Base-by-base conservation (phyloP, 371 early-diverging fungal genomes). In the Catenaria anguillulae region DNA sequence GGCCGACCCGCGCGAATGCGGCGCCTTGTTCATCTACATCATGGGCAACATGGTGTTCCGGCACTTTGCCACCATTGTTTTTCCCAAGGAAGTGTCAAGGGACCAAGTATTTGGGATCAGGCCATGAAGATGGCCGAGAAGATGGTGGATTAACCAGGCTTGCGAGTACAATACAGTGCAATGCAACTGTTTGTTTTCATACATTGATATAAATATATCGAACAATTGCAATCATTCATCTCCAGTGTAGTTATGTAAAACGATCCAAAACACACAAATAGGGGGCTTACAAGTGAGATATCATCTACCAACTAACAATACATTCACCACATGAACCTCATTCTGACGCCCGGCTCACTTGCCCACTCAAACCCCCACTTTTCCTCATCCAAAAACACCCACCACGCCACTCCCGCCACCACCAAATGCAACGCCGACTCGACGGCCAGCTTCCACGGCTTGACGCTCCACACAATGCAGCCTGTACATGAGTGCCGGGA, bases 251-350 rank as follows among this genome's bases (percentile, higher is more conserved):
- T n/a, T n/a, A n/a, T n/a, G n/a, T n/a, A n/a, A n/a, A n/a, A n/a
- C n/a, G n/a, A n/a, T n/a, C n/a, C n/a, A n/a, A n/a, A n/a, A n/a
- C n/a, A n/a, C n/a, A n/a, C n/a, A n/a, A n/a, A n/a, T n/a, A n/a
- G n/a, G n/a, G n/a, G n/a, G n/a, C n/a, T n/a, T n/a, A n/a, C n/a
- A n/a, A n/a, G n/a, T n/a, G n/a, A n/a, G n/a, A n/a, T n/a, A n/a
- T n/a, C n/a, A n/a, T n/a, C n/a, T n/a, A n/a, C n/a, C n/a, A n/a
- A n/a, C n/a, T n/a, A 40, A 40, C 10, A 40, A 17, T 40, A 40
- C 40, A 40, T 10, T 40, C 40, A 94, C 92, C 92, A 95, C 91
- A 93, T 90, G 70, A 95, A 95, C 62, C 93, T 75, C 72, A 90
- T 90, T 29, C 71, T 48, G 24, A 63, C 69, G 1, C 76, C 81